These are phyloP conservation scores for Haplographium delicatum DNA, from an alignment of 495 filamentous ascomycete genomes.

Conservation along the genomic window DNA sequence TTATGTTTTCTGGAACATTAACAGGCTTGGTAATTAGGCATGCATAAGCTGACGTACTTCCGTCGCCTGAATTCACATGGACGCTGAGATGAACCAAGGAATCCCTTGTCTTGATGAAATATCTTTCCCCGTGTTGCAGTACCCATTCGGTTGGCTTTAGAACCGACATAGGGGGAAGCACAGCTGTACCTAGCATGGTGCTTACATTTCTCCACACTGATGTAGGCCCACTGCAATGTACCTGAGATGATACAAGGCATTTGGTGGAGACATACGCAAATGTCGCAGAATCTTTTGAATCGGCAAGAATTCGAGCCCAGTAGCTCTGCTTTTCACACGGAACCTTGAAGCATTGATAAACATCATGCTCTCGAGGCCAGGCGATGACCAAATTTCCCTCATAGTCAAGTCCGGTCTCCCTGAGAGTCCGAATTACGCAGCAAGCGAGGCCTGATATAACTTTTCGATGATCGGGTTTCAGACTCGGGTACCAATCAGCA, in stretches of 20 bases:
- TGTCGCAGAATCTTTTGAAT: slow-evolving; percentile 5
- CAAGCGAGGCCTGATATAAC: neutral
- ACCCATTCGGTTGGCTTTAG: no score
- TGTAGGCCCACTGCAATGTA: neutral
- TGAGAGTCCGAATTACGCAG: neutral
- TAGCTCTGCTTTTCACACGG: slow-evolving; percentile 6
- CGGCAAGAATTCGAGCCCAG: slow-evolving; percentile 7
- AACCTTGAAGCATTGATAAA: slow-evolving; percentile 3
- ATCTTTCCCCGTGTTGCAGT: no score
- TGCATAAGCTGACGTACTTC: no score
- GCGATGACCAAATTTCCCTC: slow-evolving; percentile 2
- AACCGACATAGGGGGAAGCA: no score
- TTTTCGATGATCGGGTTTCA: neutral
- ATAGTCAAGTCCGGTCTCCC: slow-evolving; percentile 6
- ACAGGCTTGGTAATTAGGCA: no score
- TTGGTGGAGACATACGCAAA: slow-evolving; percentile 3
- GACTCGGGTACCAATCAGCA: neutral
- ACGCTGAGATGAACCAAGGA: no score
- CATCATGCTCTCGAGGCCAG: neutral
- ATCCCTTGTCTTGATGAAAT: no score
- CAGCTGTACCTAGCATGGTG: neutral
- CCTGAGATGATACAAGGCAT: neutral
- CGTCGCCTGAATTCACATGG: no score
- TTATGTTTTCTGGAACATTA: no score
- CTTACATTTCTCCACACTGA: neutral